Conservation (phyloP, 768 basidiomycete genomes). For the Paxillus rubicundulus region DNA sequence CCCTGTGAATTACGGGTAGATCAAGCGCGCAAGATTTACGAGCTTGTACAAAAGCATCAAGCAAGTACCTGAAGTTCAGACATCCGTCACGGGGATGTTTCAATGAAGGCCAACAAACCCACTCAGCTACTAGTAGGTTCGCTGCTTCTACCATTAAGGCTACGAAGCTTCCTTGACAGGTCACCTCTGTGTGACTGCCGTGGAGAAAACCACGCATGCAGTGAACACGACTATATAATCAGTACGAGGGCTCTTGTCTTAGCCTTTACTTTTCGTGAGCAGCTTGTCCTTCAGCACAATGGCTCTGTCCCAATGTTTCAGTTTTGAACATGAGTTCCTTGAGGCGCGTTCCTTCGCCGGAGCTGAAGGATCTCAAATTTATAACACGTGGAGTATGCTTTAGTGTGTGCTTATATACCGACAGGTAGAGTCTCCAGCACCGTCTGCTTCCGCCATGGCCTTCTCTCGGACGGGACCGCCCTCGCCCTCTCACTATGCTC, state of each 20-base stretch:
- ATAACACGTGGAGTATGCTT: background rate
- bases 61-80: conserved; percentile 22
- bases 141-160: conserved; percentile 35
- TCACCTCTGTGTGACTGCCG: conserved; percentile 32
- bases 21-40: conserved; percentile 34
- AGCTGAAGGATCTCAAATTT: background rate
- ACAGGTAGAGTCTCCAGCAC: too few species aligned
- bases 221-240: background rate
- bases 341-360: background rate
- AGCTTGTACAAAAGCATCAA: conserved; percentile 32
- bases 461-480: too few species aligned
- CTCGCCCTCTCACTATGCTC: too few species aligned
- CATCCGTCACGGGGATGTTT: conserved; percentile 6
- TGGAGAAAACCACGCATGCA: conserved; percentile 11
- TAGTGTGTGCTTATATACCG: too few species aligned
- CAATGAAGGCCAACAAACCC: background rate
- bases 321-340: background rate
- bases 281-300: background rate
- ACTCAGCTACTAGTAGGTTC: conserved; percentile 15
- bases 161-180: conserved; percentile 32
- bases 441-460: too few species aligned
- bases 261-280: background rate
- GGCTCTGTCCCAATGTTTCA: background rate
- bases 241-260: background rate
- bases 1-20: conserved; percentile 28